Evolutionary conservation across 108 stramenopile genomes (phyloP).

Genomic region (Thalassiosira profunda): DNA sequence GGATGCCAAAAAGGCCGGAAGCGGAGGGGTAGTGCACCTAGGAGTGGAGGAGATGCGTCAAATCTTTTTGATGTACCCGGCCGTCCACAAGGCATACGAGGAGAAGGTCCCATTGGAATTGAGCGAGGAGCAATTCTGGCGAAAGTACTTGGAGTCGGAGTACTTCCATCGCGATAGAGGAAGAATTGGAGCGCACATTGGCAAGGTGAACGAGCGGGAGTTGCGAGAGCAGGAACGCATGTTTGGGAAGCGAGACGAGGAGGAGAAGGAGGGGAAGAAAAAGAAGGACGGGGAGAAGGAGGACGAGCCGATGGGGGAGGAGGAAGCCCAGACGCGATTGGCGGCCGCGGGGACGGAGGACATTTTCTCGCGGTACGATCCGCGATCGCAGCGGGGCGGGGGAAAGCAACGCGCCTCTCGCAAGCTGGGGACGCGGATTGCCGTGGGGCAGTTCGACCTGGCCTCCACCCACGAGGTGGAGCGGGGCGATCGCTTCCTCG

Average conservation of each 20-base stretch:
- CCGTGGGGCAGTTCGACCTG: slow-evolving; percentile 88
- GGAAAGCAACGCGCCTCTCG: slow-evolving; percentile 3
- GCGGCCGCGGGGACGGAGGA: slow-evolving; percentile 89
- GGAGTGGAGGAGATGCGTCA: slow-evolving; percentile 91
- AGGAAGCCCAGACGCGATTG: slow-evolving; percentile 55
- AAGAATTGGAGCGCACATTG: slow-evolving; percentile 60
- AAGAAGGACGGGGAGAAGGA: neutral
- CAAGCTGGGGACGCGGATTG: slow-evolving; percentile 61
- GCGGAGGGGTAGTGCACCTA: slow-evolving; percentile 36
- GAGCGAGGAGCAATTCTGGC: slow-evolving; percentile 91
- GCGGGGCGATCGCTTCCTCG: slow-evolving; percentile 72
- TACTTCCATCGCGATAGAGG: slow-evolving; percentile 93
- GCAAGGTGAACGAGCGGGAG: slow-evolving; percentile 29
- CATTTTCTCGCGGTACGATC: slow-evolving; percentile 82
- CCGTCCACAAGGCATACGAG: slow-evolving; percentile 92
- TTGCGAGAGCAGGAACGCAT: slow-evolving; percentile 26
- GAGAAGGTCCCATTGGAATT: slow-evolving; percentile 92
- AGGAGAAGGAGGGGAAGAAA: neutral
- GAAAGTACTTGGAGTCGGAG: slow-evolving; percentile 86
- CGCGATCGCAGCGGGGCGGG: no score
- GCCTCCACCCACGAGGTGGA: slow-evolving; percentile 86
- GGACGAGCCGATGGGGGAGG: slow-evolving; percentile 8
- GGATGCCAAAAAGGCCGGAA: neutral
- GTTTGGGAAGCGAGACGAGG: slow-evolving; percentile 1
- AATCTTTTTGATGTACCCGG: slow-evolving; percentile 91